Conservation (phyloP, 2,329 filamentous ascomycete species). For the Elsinoe necatrix region DNA sequence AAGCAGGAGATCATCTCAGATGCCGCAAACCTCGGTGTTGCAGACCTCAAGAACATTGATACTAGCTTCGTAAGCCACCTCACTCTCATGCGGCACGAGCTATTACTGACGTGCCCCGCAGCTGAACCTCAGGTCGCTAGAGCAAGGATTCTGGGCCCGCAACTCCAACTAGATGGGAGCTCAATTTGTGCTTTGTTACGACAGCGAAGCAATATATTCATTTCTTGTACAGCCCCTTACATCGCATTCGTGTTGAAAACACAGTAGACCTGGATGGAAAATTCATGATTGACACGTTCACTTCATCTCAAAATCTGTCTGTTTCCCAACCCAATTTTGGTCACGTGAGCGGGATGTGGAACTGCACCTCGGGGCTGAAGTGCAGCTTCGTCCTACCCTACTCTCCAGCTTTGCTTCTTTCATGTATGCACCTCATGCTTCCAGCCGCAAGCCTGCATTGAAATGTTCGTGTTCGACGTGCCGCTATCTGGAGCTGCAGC, state of each 20-base stretch:
- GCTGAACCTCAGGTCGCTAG: conserved; percentile 18
- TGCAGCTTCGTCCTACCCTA: background rate
- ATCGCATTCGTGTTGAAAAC: background rate
- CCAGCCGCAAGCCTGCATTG: background rate
- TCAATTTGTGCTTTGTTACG: background rate
- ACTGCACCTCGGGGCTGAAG: background rate
- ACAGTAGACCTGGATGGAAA: background rate
- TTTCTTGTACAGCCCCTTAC: conserved; percentile 3
- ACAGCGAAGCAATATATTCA: background rate
- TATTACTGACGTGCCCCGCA: conserved; percentile 3
- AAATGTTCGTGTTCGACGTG: background rate
- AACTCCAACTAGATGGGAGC: background rate
- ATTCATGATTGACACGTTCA: background rate
- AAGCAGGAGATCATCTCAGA: conserved; percentile 39
- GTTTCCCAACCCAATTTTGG: background rate
- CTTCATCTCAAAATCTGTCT: background rate
- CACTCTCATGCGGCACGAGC: background rate
- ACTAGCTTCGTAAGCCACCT: conserved; percentile 20
- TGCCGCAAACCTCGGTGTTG: conserved; percentile 21
- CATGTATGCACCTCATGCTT: background rate
- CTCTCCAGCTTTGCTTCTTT: background rate
- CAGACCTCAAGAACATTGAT: conserved; percentile 17
- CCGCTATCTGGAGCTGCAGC: background rate
- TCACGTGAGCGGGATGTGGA: background rate
- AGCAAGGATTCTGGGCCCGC: conserved; percentile 2